phyloP scores from a whole-genome alignment of 495 filamentous ascomycete species.

The Aspergillus sclerotioniger region DNA sequence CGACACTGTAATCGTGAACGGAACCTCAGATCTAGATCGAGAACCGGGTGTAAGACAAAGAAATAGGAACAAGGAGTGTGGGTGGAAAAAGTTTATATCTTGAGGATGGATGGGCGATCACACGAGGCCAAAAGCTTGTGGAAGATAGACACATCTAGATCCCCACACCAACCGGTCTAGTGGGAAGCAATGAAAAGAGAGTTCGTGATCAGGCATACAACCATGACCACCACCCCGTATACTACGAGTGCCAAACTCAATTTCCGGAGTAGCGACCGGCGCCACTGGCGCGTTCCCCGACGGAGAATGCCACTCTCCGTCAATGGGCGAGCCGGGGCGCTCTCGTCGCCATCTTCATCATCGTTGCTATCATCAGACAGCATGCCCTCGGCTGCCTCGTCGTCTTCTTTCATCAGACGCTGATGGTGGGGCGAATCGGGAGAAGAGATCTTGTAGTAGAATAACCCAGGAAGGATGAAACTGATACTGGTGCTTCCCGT shows the following conservation, averaged over 20 bases:
- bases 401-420: conserved; percentile 83
- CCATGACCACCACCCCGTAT: conserved; percentile 87
- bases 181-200: conserved; percentile 65
- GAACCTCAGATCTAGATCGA: conserved; percentile 3
- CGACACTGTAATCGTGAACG: conserved; percentile 6
- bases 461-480: conserved; percentile 92
- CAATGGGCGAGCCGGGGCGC: conserved; percentile 34
- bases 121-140: not conserved
- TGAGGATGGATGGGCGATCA: not conserved
- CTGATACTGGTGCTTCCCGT: conserved; percentile 93
- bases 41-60: not conserved
- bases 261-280: conserved; percentile 61
- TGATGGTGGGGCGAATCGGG: conserved; percentile 83
- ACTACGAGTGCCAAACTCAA: conserved; percentile 72
- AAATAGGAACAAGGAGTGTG: not conserved
- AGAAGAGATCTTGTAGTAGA: conserved; percentile 96
- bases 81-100: not conserved
- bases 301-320: conserved; percentile 47
- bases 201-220: conserved; percentile 82
- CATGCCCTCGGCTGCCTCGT: conserved; percentile 54
- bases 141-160: not conserved
- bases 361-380: conserved; percentile 46
- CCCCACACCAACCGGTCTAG: conserved; percentile 21
- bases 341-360: conserved; percentile 38
- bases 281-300: conserved; percentile 55